phyloP scores from a whole-genome alignment of 352 stramenopile genomes.

The Pythium scleroteichum region DNA sequence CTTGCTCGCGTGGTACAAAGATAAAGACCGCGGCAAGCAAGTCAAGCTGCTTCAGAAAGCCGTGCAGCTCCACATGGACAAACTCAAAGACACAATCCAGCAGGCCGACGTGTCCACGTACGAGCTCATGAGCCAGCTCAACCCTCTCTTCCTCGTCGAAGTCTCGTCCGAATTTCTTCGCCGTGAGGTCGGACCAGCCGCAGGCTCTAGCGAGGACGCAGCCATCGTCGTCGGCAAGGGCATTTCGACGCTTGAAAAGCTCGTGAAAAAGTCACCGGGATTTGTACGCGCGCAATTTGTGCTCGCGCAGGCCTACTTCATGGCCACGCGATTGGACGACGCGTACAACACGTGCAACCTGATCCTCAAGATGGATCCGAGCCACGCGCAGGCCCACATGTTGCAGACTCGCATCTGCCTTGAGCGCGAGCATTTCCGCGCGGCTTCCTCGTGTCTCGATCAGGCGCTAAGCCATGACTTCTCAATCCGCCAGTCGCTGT shows the following conservation, averaged over 20 bases:
- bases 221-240: conserved; percentile 42
- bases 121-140: conserved; percentile 76
- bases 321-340: conserved; percentile 65
- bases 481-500: conserved; percentile 74
- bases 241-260: conserved; percentile 80
- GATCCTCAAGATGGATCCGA: conserved; percentile 81
- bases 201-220: conserved; percentile 5
- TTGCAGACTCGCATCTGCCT: conserved; percentile 83
- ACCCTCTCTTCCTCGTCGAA: conserved; percentile 89
- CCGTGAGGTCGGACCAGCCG: conserved; percentile 32
- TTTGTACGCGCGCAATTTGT: conserved; percentile 84
- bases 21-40: conserved; percentile 65
- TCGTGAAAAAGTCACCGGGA: conserved; percentile 80
- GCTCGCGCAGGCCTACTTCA: conserved; percentile 82
- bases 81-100: conserved; percentile 66
- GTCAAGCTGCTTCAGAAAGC: conserved; percentile 73
- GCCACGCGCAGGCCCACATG: conserved; percentile 76
- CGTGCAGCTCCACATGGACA: conserved; percentile 85
- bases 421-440: conserved; percentile 72
- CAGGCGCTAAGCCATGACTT: conserved; percentile 91
- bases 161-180: conserved; percentile 81
- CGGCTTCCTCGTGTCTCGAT: conserved; percentile 76
- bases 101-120: conserved; percentile 64
- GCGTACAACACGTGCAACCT: conserved; percentile 75
- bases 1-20: conserved; percentile 80